These are phyloP conservation scores for Pseudopithomyces chartarum DNA, from an alignment of 2,329 filamentous ascomycete species.

Conservation along the genomic window DNA sequence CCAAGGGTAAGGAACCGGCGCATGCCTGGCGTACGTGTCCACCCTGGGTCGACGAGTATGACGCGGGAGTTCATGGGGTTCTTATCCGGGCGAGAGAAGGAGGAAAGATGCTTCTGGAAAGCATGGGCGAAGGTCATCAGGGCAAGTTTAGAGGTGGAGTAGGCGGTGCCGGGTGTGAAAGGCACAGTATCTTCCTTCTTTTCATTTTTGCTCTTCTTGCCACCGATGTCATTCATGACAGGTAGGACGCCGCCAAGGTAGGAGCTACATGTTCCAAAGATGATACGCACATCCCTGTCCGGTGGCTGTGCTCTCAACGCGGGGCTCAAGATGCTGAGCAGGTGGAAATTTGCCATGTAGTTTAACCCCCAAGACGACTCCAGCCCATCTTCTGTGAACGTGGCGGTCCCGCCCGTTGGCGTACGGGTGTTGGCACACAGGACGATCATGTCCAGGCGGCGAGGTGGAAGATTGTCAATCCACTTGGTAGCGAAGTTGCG, in stretches of 20 bases:
- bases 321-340: slow-evolving; percentile 88
- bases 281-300: slow-evolving; percentile 87
- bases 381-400: slow-evolving; percentile 75
- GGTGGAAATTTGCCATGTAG: slow-evolving; percentile 93
- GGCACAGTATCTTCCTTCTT: slow-evolving; percentile 32
- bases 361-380: slow-evolving; percentile 95
- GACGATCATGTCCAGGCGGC: slow-evolving; percentile 87
- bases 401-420: slow-evolving; percentile 65
- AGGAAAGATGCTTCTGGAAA: slow-evolving; percentile 88
- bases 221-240: slow-evolving; percentile 45
- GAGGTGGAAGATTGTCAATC: slow-evolving; percentile 92
- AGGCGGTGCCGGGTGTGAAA: slow-evolving; percentile 52
- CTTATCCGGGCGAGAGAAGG: slow-evolving; percentile 82
- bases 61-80: slow-evolving; percentile 82
- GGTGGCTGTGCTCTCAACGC: slow-evolving; percentile 89
- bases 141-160: slow-evolving; percentile 66
- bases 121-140: slow-evolving; percentile 87
- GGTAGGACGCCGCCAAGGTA: slow-evolving; percentile 80
- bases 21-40: slow-evolving; percentile 83
- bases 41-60: slow-evolving; percentile 85
- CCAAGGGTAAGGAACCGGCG: slow-evolving; percentile 86
- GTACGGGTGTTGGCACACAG: slow-evolving; percentile 82
- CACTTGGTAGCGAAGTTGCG: slow-evolving; percentile 94
- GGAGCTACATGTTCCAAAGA: slow-evolving; percentile 84
- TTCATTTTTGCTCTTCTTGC: slow-evolving; percentile 62